phyloP scores from a whole-genome alignment of 148 eudicot species.

The Suaeda aralocaspica region DNA sequence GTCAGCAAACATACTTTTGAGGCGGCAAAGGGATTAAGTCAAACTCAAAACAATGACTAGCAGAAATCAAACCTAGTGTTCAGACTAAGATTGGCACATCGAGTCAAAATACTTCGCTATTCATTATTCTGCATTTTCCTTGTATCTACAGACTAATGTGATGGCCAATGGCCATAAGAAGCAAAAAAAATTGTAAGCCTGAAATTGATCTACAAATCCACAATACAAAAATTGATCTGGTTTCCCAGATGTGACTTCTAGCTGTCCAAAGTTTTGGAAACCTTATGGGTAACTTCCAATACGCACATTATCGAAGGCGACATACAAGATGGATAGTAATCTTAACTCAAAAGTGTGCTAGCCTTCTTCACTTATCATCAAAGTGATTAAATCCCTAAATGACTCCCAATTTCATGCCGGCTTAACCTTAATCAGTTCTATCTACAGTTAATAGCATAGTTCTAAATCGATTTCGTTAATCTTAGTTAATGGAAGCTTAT shows the following conservation, averaged over 20 bases:
- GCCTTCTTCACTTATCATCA: neutral
- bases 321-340: neutral
- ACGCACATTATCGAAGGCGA: neutral
- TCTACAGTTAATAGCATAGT: neutral
- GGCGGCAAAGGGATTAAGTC: too few species aligned
- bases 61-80: neutral
- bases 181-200: neutral
- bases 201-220: too few species aligned
- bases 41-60: neutral
- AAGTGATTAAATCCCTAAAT: neutral
- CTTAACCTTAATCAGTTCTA: neutral
- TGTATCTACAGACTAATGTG: neutral
- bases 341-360: neutral
- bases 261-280: neutral
- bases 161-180: neutral
- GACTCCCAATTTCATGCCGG: neutral
- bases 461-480: neutral
- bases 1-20: too few species aligned
- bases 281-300: neutral
- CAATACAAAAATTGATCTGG: neutral
- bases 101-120: neutral
- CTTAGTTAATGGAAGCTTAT: neutral
- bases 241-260: neutral
- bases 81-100: neutral
- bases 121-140: neutral